Percentiles rank a stretch among this genome's conserved stretches.
Evolutionary conservation across 495 filamentous ascomycete species (phyloP).

Genomic region (Parachaetomium inaequale): DNA sequence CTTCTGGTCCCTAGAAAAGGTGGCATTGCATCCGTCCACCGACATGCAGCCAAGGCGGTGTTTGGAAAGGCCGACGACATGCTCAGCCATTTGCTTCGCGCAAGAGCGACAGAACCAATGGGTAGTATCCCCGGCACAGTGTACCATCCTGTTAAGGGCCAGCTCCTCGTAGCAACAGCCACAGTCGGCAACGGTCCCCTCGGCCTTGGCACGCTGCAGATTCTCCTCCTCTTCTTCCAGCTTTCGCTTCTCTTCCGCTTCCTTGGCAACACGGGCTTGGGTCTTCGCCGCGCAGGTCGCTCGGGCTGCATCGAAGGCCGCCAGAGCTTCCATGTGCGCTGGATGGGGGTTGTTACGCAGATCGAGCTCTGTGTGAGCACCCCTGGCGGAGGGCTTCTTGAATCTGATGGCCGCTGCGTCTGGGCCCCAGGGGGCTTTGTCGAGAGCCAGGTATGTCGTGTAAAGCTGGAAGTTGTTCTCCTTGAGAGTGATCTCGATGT

Average conservation of each 20-base stretch:
- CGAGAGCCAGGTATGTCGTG: slow-evolving; percentile 31
- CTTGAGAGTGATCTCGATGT: slow-evolving; percentile 20
- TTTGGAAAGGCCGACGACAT: slow-evolving; percentile 59
- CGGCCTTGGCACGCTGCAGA: slow-evolving; percentile 40
- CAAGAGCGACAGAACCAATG: slow-evolving; percentile 69
- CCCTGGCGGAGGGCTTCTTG: slow-evolving; percentile 27
- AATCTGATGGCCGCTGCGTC: slow-evolving; percentile 14
- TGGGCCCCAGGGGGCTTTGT: slow-evolving; percentile 18
- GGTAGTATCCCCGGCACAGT: slow-evolving; percentile 53
- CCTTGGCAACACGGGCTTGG: slow-evolving; percentile 18
- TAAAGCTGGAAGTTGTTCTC: slow-evolving; percentile 27
- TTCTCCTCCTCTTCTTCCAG: slow-evolving; percentile 45
- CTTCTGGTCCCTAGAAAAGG: slow-evolving; percentile 47
- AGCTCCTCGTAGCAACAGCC: slow-evolving; percentile 67
- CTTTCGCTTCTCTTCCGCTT: slow-evolving; percentile 29
- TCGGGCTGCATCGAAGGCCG: slow-evolving; percentile 31
- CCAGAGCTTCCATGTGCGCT: slow-evolving; percentile 27
- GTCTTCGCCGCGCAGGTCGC: slow-evolving; percentile 20
- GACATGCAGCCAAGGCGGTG: slow-evolving; percentile 58
- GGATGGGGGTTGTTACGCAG: not conserved
- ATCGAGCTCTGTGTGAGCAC: not conserved
- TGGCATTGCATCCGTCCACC: slow-evolving; percentile 41
- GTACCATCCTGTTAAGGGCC: slow-evolving; percentile 61
- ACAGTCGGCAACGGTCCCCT: slow-evolving; percentile 57
- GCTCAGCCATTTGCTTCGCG: slow-evolving; percentile 59